Evolutionary conservation across 176 grass and related monocot species (phyloP).

Genomic region (Thinopyrum elongatum): DNA sequence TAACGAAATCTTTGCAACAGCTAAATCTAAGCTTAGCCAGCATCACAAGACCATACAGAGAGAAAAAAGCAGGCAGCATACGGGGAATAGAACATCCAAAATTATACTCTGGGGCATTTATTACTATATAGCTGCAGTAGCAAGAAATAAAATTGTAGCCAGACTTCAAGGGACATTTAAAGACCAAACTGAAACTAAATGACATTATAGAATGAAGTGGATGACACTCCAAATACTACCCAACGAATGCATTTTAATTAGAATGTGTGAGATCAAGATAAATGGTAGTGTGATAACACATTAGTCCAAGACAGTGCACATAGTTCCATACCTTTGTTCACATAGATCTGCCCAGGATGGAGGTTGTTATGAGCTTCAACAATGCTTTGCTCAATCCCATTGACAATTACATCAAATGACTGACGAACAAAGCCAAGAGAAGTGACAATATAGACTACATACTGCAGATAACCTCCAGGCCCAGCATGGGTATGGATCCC

Average conservation of each 20-base stretch:
- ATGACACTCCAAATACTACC: background rate
- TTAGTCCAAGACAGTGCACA: background rate
- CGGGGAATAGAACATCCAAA: conserved; percentile 6
- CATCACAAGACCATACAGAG: background rate
- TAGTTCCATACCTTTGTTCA: conserved; percentile 76
- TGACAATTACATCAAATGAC: conserved; percentile 93
- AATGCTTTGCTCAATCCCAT: conserved; percentile 92
- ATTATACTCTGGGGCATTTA: background rate
- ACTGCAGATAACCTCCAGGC: conserved; percentile 96
- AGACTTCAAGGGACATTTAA: background rate
- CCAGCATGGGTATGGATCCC: conserved; percentile 97
- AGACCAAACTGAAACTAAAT: conserved; percentile 22
- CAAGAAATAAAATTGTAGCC: background rate
- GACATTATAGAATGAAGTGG: background rate
- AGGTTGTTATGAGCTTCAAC: conserved; percentile 91
- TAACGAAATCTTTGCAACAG: background rate
- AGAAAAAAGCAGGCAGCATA: background rate
- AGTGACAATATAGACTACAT: conserved; percentile 90
- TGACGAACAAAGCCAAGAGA: conserved; percentile 96
- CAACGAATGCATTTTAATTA: background rate
- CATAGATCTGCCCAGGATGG: conserved; percentile 69
- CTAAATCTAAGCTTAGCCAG: conserved; percentile 5
- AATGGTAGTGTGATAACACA: background rate
- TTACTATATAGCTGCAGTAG: background rate
- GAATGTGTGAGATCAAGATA: background rate